Evolutionary conservation across 1,139 yeast species (phyloP), one percentile per base, ranked within the genome.

Genomic region (Hanseniaspora gamundiae): DNA sequence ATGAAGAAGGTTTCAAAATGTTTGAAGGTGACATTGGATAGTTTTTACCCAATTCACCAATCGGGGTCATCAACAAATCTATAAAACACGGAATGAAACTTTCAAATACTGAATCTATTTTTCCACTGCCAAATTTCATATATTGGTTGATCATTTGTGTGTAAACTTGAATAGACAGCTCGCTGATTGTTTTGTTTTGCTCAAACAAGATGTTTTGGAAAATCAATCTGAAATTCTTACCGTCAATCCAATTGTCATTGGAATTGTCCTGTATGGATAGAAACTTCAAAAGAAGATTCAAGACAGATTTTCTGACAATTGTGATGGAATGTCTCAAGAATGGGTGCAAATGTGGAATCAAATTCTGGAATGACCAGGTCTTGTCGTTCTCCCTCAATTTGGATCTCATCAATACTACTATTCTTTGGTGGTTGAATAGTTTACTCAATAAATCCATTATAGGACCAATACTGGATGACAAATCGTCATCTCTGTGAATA

Each of bases 381-480:
- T 55, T 50, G 13, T 63, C 61, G 3, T 36, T 11, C 11, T 66
- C 67, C 3, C 17, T 35, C 0, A 91, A 82, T 51, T 78, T 78
- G 28, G 68, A 66, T 51, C 80, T 68, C 71, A 91, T 76, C 24
- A 80, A 73, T 26, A 74, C 78, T 40, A 88, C 68, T 4, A 88
- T 95, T 55, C 79, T 78, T 6, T 78, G 75, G 61, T 81, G 91
- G 3, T 87, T 76, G 62, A 96, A 91, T 43, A 91, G 69, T 56
- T 82, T 86, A 2, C 96, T 93, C 49, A 91, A 69, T 36, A 91
- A 67, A 60, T 91, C 96, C 97, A 91, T 91, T 2, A 91, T 94
- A 3, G 94, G 84, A 38, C 97, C 97, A 43, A 91, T 88, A 14
- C 95, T 83, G 0, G 97, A 95, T 19, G 94, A 83, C 43, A 91